Evolutionary conservation across 352 stramenopile genomes (phyloP).

Genomic region (Bremia lactucae): DNA sequence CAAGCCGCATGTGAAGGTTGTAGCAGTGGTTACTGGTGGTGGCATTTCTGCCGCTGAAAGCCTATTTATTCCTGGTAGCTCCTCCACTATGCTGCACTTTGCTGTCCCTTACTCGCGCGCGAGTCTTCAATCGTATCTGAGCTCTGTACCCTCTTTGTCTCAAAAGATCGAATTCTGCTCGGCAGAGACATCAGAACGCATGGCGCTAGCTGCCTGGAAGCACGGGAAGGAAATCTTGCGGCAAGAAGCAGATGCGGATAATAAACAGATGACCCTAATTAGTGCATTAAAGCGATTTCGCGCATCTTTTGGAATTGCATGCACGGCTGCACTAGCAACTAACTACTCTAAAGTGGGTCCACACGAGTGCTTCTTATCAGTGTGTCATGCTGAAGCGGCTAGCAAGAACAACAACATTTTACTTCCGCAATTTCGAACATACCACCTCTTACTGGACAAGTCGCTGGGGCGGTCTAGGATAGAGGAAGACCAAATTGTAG

Average conservation of each 20-base stretch:
- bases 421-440: slow-evolving; percentile 33
- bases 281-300: slow-evolving; percentile 27
- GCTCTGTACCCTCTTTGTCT: slow-evolving; percentile 6
- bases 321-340: slow-evolving; percentile 57
- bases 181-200: slow-evolving; percentile 41
- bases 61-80: slow-evolving; percentile 48
- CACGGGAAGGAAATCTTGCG: slow-evolving; percentile 30
- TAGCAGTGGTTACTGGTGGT: slow-evolving; percentile 43
- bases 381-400: slow-evolving; percentile 23
- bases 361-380: slow-evolving; percentile 61
- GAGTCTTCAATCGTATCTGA: slow-evolving; percentile 46
- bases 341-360: slow-evolving; percentile 47
- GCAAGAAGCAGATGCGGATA: slow-evolving; percentile 21
- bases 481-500: slow-evolving; percentile 65
- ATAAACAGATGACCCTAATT: slow-evolving; percentile 10
- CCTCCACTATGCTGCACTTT: slow-evolving; percentile 64
- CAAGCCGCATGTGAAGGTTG: slow-evolving; percentile 42
- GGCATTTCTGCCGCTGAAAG: slow-evolving; percentile 31
- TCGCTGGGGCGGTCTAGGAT: slow-evolving; percentile 29
- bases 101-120: slow-evolving; percentile 51
- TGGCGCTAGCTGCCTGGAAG: slow-evolving; percentile 49
- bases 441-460: slow-evolving; percentile 62
- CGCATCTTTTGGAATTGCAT: slow-evolving; percentile 45
- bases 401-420: slow-evolving; percentile 7
- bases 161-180: slow-evolving; percentile 38